Conservation (phyloP, 768 basidiomycete genomes). For the Rhodosporidiobolus sp. region DNA sequence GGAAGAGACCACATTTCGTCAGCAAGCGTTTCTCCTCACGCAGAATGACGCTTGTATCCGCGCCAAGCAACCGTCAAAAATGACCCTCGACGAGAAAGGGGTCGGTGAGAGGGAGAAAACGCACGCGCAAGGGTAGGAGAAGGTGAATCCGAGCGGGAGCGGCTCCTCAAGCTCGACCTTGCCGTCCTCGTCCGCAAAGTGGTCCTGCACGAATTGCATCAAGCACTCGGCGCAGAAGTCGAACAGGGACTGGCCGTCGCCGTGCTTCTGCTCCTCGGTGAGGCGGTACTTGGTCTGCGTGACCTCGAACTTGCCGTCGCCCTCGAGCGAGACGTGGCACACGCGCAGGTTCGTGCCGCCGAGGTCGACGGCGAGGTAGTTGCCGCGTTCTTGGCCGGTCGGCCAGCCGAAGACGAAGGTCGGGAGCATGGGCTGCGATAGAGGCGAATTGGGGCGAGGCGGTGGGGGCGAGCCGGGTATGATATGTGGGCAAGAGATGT, state of each 20-base stretch:
- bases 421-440: conserved; percentile 81
- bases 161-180: conserved; percentile 51
- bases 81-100: background rate
- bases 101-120: conserved; percentile 46
- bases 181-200: conserved; percentile 55
- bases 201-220: conserved; percentile 78
- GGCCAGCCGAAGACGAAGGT: conserved; percentile 94
- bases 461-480: background rate
- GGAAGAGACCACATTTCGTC: no score
- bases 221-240: conserved; percentile 97
- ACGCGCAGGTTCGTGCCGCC: conserved; percentile 87
- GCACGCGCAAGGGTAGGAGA: conserved; percentile 91
- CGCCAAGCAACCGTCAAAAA: no score
- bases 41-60: no score
- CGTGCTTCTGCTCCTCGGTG: conserved; percentile 95
- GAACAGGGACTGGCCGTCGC: conserved; percentile 90
- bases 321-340: conserved; percentile 87
- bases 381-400: conserved; percentile 78
- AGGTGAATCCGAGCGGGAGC: conserved; percentile 92
- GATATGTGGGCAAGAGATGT: no score
- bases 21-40: no score
- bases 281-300: conserved; percentile 96
- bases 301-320: conserved; percentile 93
- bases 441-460: background rate
- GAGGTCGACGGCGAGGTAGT: conserved; percentile 73